phyloP scores from a whole-genome alignment of 257 asterid species.

The Solanum medicagineum region DNA sequence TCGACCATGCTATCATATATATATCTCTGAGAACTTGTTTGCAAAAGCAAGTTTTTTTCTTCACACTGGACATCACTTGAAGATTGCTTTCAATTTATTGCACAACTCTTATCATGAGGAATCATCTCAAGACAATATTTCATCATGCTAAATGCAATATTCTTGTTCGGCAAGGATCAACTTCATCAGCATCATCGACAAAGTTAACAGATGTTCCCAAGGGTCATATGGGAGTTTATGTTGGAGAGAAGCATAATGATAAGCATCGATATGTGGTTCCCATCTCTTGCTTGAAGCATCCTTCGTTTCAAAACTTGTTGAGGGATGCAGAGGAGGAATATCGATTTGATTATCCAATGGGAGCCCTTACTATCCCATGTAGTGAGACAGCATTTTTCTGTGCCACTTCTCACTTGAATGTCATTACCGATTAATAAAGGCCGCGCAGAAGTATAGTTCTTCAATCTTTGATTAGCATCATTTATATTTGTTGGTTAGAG shows the following conservation, averaged over 20 bases:
- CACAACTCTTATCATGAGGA: not conserved
- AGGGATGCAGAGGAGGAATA: not conserved
- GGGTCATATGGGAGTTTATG: constrained; percentile 5
- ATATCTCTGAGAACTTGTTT: not conserved
- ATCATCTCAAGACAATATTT: not conserved
- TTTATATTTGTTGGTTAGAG: not conserved
- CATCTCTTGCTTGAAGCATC: not conserved
- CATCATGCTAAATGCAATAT: not conserved
- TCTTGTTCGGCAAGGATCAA: not conserved
- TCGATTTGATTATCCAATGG: not conserved
- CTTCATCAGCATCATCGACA: not conserved
- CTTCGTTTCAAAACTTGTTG: constrained; percentile 4
- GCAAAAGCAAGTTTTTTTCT: not conserved
- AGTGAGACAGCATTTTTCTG: not conserved
- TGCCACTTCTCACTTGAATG: not conserved
- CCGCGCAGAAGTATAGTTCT: not conserved
- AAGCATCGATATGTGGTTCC: not conserved
- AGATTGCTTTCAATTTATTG: not conserved
- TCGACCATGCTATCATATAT: not conserved
- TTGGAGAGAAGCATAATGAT: not conserved
- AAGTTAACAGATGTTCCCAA: not conserved
- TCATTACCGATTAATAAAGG: not conserved
- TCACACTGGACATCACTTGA: not conserved
- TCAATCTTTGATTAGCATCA: not conserved
- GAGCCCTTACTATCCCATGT: constrained; percentile 3